phyloP scores from a whole-genome alignment of 345 rosid genomes.

The Cardamine chenopodiifolia region DNA sequence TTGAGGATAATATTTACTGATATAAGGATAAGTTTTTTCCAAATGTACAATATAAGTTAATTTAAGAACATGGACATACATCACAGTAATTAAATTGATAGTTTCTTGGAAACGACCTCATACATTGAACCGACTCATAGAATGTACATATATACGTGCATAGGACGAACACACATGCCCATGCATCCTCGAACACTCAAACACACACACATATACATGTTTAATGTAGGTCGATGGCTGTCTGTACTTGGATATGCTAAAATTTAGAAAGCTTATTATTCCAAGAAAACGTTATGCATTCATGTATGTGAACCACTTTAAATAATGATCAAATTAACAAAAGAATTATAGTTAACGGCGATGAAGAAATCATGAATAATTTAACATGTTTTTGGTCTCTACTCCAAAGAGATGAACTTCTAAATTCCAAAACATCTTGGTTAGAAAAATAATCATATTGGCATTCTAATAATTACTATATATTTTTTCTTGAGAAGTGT shows the following conservation, averaged over 20 bases:
- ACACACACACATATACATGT: neutral
- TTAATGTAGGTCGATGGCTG: neutral
- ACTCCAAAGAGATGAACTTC: neutral
- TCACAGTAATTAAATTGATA: neutral
- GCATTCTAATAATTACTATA: neutral
- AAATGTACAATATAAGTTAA: no score
- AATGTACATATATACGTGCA: slow-evolving; percentile 23
- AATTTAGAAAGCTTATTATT: neutral
- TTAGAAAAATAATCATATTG: neutral
- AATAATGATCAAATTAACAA: neutral
- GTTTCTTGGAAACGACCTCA: slow-evolving; percentile 17
- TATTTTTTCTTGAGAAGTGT: neutral
- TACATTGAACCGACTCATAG: slow-evolving; percentile 25
- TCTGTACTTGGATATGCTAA: slow-evolving; percentile 8
- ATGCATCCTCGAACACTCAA: slow-evolving; percentile 25
- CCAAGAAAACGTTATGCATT: neutral
- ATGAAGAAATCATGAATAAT: neutral
- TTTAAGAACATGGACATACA: slow-evolving; percentile 9
- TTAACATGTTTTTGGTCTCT: neutral
- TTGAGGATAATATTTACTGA: neutral
- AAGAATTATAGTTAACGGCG: neutral
- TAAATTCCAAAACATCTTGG: neutral
- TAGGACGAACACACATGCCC: slow-evolving; percentile 30
- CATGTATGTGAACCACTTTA: neutral
- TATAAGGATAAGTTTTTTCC: no score